Conservation (phyloP, 192 early-diverging fungal genomes). For the Chytriomyces confervae region DNA sequence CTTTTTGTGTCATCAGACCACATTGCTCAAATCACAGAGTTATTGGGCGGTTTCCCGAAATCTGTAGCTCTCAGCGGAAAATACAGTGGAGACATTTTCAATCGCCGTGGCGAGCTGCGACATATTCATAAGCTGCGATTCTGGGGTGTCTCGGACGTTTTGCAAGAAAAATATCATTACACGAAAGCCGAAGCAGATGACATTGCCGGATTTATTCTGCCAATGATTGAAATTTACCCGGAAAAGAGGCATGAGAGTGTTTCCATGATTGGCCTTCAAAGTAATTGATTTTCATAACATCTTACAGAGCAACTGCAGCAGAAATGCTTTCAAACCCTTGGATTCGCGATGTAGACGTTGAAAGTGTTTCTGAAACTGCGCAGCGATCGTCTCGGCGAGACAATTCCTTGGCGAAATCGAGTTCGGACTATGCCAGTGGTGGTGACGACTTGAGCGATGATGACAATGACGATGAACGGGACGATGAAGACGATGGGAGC, state of each 20-base stretch:
- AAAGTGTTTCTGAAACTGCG: conserved; percentile 15
- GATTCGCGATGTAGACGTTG: conserved; percentile 42
- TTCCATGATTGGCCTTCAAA: background rate
- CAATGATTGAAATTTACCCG: conserved; percentile 70
- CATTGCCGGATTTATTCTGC: conserved; percentile 80
- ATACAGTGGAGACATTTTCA: conserved; percentile 86
- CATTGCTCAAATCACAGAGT: conserved; percentile 94
- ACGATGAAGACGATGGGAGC: conserved; percentile 5
- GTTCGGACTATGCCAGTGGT: conserved; percentile 29
- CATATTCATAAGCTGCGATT: conserved; percentile 86
- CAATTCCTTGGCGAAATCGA: conserved; percentile 24
- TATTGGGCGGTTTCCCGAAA: conserved; percentile 84
- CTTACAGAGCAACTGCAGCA: conserved; percentile 46
- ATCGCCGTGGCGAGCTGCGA: conserved; percentile 79
- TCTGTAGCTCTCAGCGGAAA: conserved; percentile 81
- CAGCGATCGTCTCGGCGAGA: conserved; percentile 34
- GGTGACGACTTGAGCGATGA: conserved; percentile 29
- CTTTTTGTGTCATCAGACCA: conserved; percentile 71
- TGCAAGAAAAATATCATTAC: conserved; percentile 90
- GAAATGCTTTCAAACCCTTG: conserved; percentile 52
- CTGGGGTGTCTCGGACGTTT: conserved; percentile 81
- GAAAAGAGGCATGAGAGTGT: conserved; percentile 36
- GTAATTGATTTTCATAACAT: background rate
- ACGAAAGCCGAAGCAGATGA: conserved; percentile 69
- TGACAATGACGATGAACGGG: conserved; percentile 32